Evolutionary conservation across 768 basidiomycete species (phyloP).

Genomic region (Sarcodon sp.): DNA sequence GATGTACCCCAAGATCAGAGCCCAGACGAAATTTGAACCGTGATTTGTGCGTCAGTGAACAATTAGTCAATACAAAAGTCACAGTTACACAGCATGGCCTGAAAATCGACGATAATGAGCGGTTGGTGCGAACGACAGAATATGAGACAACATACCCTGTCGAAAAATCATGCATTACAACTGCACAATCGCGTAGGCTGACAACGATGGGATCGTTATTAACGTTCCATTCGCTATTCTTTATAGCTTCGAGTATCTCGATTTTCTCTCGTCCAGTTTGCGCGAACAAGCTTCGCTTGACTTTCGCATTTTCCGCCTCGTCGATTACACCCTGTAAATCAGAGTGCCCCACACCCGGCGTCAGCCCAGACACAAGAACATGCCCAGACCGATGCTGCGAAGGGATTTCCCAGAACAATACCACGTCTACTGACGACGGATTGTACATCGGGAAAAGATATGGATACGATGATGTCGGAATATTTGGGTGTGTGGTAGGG

Average conservation of each 20-base stretch:
- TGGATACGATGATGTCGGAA: slow-evolving; percentile 37
- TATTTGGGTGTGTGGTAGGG: slow-evolving; percentile 34
- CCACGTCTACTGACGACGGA: slow-evolving; percentile 56
- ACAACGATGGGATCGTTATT: slow-evolving; percentile 69
- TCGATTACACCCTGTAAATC: slow-evolving; percentile 48
- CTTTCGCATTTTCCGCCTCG: slow-evolving; percentile 46
- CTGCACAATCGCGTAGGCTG: slow-evolving; percentile 26
- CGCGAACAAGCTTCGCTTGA: slow-evolving; percentile 79
- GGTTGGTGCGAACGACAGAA: neutral
- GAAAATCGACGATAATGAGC: neutral
- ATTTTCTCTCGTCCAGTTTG: slow-evolving; percentile 71
- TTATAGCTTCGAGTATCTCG: slow-evolving; percentile 54
- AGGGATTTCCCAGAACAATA: slow-evolving; percentile 68
- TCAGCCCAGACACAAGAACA: slow-evolving; percentile 40
- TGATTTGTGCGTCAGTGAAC: slow-evolving; percentile 51
- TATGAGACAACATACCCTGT: slow-evolving; percentile 39
- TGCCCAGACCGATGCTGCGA: slow-evolving; percentile 48
- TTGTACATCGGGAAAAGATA: slow-evolving; percentile 73
- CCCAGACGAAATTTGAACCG: slow-evolving; percentile 43
- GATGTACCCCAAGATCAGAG: slow-evolving; percentile 9
- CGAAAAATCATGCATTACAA: slow-evolving; percentile 51
- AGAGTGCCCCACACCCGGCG: slow-evolving; percentile 59
- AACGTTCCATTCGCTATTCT: slow-evolving; percentile 59
- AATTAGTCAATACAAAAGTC: slow-evolving; percentile 51
- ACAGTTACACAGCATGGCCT: slow-evolving; percentile 48